Percentiles rank a stretch among this genome's conserved stretches.
phyloP scores from a whole-genome alignment of 129 eudicot genomes.

The Dittrichia graveolens region DNA sequence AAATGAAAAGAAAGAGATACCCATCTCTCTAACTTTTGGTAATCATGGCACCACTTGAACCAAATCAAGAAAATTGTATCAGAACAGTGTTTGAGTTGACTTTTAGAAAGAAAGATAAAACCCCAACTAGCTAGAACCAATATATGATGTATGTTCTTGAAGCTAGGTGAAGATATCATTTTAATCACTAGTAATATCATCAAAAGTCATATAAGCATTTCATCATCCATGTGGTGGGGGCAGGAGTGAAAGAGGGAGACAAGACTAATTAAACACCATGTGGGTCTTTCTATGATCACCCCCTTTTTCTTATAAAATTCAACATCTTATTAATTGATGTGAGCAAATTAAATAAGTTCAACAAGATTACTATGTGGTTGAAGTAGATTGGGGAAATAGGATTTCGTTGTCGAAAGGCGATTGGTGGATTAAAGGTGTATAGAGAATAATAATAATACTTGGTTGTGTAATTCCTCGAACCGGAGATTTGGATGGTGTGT shows the following conservation, averaged over 20 bases:
- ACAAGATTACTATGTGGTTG: neutral
- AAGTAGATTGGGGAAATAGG: conserved; percentile 28
- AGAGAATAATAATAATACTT: neutral
- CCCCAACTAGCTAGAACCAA: neutral
- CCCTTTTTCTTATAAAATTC: conserved; percentile 4
- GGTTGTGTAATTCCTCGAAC: neutral
- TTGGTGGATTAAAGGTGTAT: conserved; percentile 18
- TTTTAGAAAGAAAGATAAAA: neutral
- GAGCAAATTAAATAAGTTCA: conserved; percentile 20
- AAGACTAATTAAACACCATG: conserved; percentile 21
- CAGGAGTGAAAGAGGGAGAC: conserved; percentile 7
- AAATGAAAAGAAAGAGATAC: neutral
- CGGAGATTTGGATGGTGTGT: conserved; percentile 11
- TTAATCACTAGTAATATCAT: neutral
- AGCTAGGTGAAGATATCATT: neutral
- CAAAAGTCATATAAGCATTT: conserved; percentile 11
- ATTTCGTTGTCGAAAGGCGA: conserved; percentile 21
- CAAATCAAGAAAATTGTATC: conserved; percentile 21
- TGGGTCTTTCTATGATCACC: neutral
- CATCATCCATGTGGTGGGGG: conserved; percentile 28
- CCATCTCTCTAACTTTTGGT: neutral
- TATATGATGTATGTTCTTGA: neutral
- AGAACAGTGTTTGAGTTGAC: conserved; percentile 24
- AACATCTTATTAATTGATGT: conserved; percentile 10
- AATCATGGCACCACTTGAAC: conserved; percentile 7